Percentiles rank a stretch among this genome's conserved stretches.
phyloP scores from a whole-genome alignment of 805 yeast species.

The Metschnikowia drakensbergensis region DNA sequence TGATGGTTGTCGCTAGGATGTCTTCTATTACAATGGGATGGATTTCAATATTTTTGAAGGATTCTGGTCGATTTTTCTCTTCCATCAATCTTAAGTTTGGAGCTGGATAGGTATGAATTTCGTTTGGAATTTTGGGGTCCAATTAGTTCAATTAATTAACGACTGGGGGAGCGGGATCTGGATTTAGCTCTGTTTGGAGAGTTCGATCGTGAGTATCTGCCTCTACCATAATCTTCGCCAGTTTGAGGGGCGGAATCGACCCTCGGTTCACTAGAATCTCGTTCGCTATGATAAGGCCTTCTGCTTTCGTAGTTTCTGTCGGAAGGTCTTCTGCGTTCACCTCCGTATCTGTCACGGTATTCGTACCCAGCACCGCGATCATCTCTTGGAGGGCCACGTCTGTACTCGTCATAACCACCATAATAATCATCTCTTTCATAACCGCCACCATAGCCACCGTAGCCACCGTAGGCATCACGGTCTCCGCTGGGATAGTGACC shows the following conservation, averaged over 20 bases:
- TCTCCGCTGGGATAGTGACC: slow-evolving; percentile 10
- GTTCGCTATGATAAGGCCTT: slow-evolving; percentile 12
- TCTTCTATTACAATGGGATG: slow-evolving; percentile 1
- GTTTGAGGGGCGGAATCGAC: slow-evolving; percentile 6
- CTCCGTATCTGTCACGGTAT: slow-evolving; percentile 18
- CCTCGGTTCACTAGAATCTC: slow-evolving; percentile 16
- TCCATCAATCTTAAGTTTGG: neutral
- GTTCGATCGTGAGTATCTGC: slow-evolving; percentile 31
- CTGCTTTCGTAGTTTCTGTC: slow-evolving; percentile 13
- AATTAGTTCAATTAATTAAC: slow-evolving; percentile 12
- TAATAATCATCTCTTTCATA: slow-evolving; percentile 14
- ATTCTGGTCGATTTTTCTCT: neutral
- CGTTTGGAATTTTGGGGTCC: neutral
- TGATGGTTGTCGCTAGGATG: neutral
- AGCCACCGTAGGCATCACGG: slow-evolving; percentile 7
- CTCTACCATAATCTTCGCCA: slow-evolving; percentile 18
- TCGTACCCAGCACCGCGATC: slow-evolving; percentile 20
- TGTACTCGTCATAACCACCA: slow-evolving; percentile 19
- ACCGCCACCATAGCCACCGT: slow-evolving; percentile 18
- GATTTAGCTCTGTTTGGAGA: slow-evolving; percentile 34
- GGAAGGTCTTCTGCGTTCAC: slow-evolving; percentile 12
- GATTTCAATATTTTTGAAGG: neutral
- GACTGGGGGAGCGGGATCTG: slow-evolving; percentile 35
- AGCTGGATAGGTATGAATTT: neutral
- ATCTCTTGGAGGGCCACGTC: slow-evolving; percentile 17